Evolutionary conservation across 2,329 filamentous ascomycete genomes (phyloP), one percentile per base, ranked within the genome.

Genomic region (Xylaria sp.): DNA sequence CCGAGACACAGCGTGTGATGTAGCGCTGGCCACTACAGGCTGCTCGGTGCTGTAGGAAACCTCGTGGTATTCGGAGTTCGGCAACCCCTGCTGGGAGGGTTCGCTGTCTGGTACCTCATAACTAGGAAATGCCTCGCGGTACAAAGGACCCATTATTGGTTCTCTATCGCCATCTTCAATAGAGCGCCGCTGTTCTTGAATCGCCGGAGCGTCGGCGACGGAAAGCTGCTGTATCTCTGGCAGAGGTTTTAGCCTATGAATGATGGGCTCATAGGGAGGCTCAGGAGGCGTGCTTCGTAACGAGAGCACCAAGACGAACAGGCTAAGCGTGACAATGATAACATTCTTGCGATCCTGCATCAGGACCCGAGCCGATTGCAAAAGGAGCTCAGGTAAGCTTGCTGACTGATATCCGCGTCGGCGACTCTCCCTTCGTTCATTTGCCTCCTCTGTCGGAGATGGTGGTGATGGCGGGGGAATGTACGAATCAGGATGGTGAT

Each of bases 271-370:
- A 40, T 76, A 75, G 1, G 55, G 60, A 2, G 67, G 62, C 8
- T 73, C 71, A 8, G 70, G 51, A 57, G 38, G 75, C 60, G 51
- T 75, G 66, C 62, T 69, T 15, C 74, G 72, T 11, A 83, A 53
- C 1, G 83, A 82, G 9, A 88, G 75, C 27, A 85, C 57, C 13
- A 87, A 66, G 2, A 87, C 79, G n/a, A 88, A 70, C 2, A 84
- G 60, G 56, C 83, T 81, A 52, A 89, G 75, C 0, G 84, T 68
- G 4, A 79, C 76, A 25, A 89, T 88, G n/a, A 80, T 75, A 9
- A 88, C 71, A 58, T 88, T 89, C 75, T 83, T 87, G 59, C 79
- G 79, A 67, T 89, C 86, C 47, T 81, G 79, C 67, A 88, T 69
- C 17, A 85, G 72, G 7, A 88, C 81, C 31, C 80, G 79, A 52